Evolutionary conservation across 768 basidiomycete genomes (phyloP), one percentile per base, ranked within the genome.

Genomic region (Filobasidium floriforme): DNA sequence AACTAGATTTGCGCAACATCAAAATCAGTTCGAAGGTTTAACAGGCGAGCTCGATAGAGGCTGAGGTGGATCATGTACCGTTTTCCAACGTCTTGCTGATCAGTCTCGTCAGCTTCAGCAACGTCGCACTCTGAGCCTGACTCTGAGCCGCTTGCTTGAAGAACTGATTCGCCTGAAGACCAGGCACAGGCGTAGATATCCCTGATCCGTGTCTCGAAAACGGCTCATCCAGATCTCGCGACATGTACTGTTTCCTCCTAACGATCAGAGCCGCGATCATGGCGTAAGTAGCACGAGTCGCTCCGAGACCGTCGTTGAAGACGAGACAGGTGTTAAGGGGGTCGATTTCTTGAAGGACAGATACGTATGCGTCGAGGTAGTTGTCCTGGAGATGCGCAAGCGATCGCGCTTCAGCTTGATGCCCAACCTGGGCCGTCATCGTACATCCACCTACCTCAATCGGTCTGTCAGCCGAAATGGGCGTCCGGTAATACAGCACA

Each of bases 221-320:
- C 0, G 93, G 91, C 74, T 97, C 94, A 3, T 83, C 82, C 57
- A 87, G 77, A 1, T 89, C 90, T 32, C 82, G 80, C 18, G 82
- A 71, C 29, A 87, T 75, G 41, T 86, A 79, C 75, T 90, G 88
- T 72, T 87, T 89, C 59, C 94, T 82, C 51, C 94, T 82, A 1
- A 97, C 83, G 41, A 99, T 82, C 65, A 87, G 85, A 0, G 94
- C 92, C 7, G 92, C 90, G n/a, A 88, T 85, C 96, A 98, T 98
- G 2, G 90, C 92, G 74, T 96, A 98, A 0, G 93, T 97, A 1
- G 92, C 93, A 76, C 94, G 84, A 0, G 97, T 93, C 1, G 90
- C 91, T 54, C 96, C 96, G 86, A 94, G 92, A 40, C 96, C 94
- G 76, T 94, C 97, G 59, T 89, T 92, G 77, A 98, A 97, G 4